A percentile compares a stretch with the other conserved stretches of the same genome.
These are phyloP conservation scores for Paramecium biaurelia DNA, from an alignment of 73 alveolate species.

Conservation along the genomic window DNA sequence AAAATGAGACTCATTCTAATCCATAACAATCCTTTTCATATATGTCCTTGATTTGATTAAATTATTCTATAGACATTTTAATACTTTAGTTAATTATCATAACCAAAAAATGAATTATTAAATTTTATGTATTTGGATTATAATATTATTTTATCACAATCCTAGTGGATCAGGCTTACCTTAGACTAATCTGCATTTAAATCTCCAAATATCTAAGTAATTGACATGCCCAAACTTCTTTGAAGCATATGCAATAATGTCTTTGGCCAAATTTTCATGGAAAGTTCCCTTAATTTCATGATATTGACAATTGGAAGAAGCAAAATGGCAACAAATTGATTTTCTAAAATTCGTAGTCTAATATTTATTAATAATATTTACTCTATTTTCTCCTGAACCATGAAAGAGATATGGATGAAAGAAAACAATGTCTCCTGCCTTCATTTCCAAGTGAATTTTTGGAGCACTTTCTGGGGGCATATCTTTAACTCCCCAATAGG, in stretches of 20 bases:
- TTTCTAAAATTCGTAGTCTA: constrained; percentile 49
- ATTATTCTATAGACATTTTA: background rate
- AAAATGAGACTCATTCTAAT: no score
- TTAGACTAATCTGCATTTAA: constrained; percentile 9
- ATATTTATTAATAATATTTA: background rate
- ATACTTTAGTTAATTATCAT: background rate
- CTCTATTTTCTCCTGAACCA: constrained; percentile 62
- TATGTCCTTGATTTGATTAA: no score
- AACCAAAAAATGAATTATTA: background rate
- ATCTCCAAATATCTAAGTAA: constrained; percentile 61
- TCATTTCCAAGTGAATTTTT: constrained; percentile 57
- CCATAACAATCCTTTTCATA: no score
- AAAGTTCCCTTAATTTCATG: constrained; percentile 22
- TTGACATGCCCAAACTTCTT: constrained; percentile 21
- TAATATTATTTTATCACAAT: background rate
- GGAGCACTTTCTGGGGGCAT: constrained; percentile 51
- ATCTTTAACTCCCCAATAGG: constrained; percentile 64
- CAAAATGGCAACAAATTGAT: constrained; percentile 64
- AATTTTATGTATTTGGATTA: background rate
- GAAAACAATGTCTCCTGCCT: constrained; percentile 66
- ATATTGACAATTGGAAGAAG: constrained; percentile 55
- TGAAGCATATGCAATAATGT: constrained; percentile 38
- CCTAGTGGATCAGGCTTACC: constrained; percentile 26
- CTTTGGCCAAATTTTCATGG: constrained; percentile 60
- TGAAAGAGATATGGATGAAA: constrained; percentile 65